phyloP scores from a whole-genome alignment of 139 green algal species.

The Picochlorum sp. region DNA sequence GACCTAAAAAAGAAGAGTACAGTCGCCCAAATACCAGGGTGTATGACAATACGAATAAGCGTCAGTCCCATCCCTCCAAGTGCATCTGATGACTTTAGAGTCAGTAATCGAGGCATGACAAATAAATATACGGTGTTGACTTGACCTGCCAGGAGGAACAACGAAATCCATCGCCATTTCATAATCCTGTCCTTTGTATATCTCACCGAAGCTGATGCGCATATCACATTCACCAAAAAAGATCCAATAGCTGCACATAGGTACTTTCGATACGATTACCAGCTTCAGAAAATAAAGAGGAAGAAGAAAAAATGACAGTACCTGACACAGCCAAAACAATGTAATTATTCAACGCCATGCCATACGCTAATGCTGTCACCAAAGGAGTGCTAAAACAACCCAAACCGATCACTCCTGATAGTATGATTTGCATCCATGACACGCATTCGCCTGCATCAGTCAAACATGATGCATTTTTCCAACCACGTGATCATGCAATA shows the following conservation, averaged over 20 bases:
- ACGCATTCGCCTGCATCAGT: not conserved
- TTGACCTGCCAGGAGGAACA: constrained; percentile 1
- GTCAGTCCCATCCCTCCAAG: constrained; percentile 21
- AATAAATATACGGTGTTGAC: constrained; percentile 18
- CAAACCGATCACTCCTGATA: not conserved
- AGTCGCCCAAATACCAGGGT: constrained; percentile 28
- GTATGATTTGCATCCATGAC: not conserved
- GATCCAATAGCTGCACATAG: not conserved
- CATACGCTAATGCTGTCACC: not conserved
- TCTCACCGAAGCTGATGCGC: not conserved
- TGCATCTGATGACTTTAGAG: not conserved
- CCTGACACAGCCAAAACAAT: not conserved
- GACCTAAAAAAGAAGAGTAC: constrained; percentile 19
- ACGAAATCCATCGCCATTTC: constrained; percentile 13
- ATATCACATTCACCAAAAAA: not conserved
- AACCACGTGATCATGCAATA: not conserved
- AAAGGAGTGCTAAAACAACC: not conserved
- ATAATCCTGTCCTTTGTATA: constrained; percentile 19
- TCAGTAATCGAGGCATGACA: constrained; percentile 21
- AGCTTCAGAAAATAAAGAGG: not conserved
- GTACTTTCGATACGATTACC: not conserved
- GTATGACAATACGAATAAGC: constrained; percentile 30
- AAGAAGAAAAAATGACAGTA: not conserved
- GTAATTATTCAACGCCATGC: constrained; percentile 9
- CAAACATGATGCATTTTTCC: not conserved